These are phyloP conservation scores for Actinidia chinensis DNA, from an alignment of 179 eudicot genomes.

Conservation along the genomic window DNA sequence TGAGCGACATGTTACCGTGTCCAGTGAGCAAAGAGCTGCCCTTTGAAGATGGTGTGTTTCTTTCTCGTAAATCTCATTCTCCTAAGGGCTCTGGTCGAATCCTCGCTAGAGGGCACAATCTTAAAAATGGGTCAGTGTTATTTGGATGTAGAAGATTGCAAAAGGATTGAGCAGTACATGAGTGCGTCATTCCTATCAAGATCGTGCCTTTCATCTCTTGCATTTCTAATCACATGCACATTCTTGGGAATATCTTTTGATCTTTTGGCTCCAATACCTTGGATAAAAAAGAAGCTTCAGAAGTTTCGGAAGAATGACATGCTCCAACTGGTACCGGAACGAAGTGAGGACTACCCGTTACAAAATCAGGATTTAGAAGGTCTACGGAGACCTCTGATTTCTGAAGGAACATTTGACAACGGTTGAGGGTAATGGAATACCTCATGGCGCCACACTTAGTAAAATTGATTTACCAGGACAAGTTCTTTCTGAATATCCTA, in stretches of 20 bases:
- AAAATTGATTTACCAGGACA: conserved; percentile 66
- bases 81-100: conserved; percentile 82
- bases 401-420: conserved; percentile 47
- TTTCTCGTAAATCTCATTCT: conserved; percentile 87
- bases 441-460: conserved; percentile 37
- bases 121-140: conserved; percentile 94
- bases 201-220: conserved; percentile 88
- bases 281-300: conserved; percentile 79
- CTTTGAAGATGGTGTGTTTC: conserved; percentile 93
- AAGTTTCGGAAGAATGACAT: conserved; percentile 87
- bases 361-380: conserved; percentile 54
- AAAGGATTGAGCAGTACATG: conserved; percentile 85
- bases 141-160: conserved; percentile 96
- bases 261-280: conserved; percentile 87
- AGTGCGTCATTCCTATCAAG: conserved; percentile 83
- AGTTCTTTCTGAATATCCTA: conserved; percentile 79
- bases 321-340: conserved; percentile 93
- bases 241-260: conserved; percentile 94
- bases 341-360: conserved; percentile 60
- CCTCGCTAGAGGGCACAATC: conserved; percentile 77
- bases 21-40: conserved; percentile 95
- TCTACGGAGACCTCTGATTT: conserved; percentile 69
- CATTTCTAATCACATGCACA: conserved; percentile 87
- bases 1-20: conserved; percentile 84
- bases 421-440: conserved; percentile 25